Base-by-base conservation (phyloP, 768 basidiomycete species). In the Leccinum longicurvipes region DNA sequence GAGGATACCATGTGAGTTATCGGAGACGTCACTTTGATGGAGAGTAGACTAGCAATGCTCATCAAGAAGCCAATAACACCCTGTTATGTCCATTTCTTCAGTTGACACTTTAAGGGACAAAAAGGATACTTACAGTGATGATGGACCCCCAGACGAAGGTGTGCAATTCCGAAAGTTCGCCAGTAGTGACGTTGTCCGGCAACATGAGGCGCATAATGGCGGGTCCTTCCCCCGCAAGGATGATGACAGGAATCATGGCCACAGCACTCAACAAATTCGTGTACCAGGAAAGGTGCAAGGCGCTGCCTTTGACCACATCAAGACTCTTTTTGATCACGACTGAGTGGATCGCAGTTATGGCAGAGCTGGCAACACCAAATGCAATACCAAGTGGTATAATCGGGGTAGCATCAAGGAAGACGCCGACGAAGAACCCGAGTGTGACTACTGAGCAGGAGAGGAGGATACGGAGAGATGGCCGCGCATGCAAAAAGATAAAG, bases 1-100 rank as follows among this genome's bases (percentile, higher is more conserved):
- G 93, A 93, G 4, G 93, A 95, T 25, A 97, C 77, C 95, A 98
- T 98, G 72, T 98, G 95, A 3, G 95, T 95, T 69, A 98, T 93
- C 14, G 95, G 95, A 1, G 93, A 96, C 8, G 95, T 98, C 58
- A 98, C 90, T 72, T 98, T 95, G 78, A 98, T 97, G 24, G 91
- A 94, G 28, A 98, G 79, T 58, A 95, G 76, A 59, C 91, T 92
- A 10, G 95, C 94, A 52, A 98, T 82, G 73, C 89, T 92, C 84
- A 98, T 97, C 63, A 95, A 74, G 80, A 97, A 98, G 10, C 95
- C 95, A 51, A 97, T 75, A 17, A 81, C 74, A 29, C 94, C 94
- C 91, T 93, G 42, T 21, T 2, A 25, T 14, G 3, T 2, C 25
- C 52, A 19, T 46, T 47, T 19, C 4, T 48, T 63, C 24, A 64